Percentiles rank a stretch among this genome's conserved stretches.
phyloP scores from a whole-genome alignment of 1,139 yeast genomes.

The Geotrichum aggregatum region DNA sequence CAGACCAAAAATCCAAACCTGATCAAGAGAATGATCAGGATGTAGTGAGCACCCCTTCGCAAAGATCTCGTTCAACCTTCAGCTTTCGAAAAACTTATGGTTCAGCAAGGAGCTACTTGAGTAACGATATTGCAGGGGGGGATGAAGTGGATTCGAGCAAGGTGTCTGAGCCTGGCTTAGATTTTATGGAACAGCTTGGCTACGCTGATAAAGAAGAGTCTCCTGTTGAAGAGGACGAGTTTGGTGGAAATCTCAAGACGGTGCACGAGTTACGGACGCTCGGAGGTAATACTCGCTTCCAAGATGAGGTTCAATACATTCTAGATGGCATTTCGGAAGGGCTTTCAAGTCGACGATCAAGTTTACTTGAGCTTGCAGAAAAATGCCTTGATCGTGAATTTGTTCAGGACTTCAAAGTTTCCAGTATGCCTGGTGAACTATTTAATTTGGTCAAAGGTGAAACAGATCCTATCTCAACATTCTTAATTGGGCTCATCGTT shows the following conservation, averaged over 20 bases:
- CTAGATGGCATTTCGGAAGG: slow-evolving; percentile 38
- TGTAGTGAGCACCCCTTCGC: not conserved
- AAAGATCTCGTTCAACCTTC: slow-evolving; percentile 10
- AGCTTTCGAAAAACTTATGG: slow-evolving; percentile 17
- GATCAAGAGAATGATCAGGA: not conserved
- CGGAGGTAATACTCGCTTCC: slow-evolving; percentile 38
- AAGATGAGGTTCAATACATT: slow-evolving; percentile 39
- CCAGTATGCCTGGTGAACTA: slow-evolving; percentile 25
- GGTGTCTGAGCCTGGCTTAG: slow-evolving; percentile 3
- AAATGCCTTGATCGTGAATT: slow-evolving; percentile 31
- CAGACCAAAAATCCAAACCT: not conserved
- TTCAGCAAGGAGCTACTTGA: slow-evolving; percentile 17
- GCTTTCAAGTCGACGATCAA: slow-evolving; percentile 22
- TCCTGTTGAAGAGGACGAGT: slow-evolving; percentile 15
- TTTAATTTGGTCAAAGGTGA: slow-evolving; percentile 20
- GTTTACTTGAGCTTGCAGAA: slow-evolving; percentile 34
- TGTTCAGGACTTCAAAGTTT: slow-evolving; percentile 24
- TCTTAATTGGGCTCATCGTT: slow-evolving; percentile 20
- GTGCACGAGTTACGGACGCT: slow-evolving; percentile 40
- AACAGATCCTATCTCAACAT: slow-evolving; percentile 14
- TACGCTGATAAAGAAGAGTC: slow-evolving; percentile 13
- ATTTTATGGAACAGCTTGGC: slow-evolving; percentile 17
- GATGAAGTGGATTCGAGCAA: not conserved
- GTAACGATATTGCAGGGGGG: slow-evolving; percentile 5
- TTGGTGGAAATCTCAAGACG: slow-evolving; percentile 24